Percentiles rank a stretch among this genome's conserved stretches.
Evolutionary conservation across 495 filamentous ascomycete species (phyloP).

Genomic region (Hyaloscypha finlandica): DNA sequence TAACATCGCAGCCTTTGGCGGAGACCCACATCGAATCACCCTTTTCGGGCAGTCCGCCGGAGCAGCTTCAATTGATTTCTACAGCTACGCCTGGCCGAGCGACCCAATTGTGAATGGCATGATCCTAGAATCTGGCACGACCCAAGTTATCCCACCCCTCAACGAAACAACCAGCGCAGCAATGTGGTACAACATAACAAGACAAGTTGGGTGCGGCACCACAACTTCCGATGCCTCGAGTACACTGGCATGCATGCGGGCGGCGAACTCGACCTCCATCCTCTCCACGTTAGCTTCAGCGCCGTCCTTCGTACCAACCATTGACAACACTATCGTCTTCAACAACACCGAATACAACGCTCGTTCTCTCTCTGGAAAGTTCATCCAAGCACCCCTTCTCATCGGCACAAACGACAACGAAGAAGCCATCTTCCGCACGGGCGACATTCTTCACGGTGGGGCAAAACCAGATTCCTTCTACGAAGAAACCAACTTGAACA

Average conservation of each 20-base stretch:
- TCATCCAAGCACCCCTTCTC: constrained; percentile 21
- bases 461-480: constrained; percentile 34
- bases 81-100: constrained; percentile 47
- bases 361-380: constrained; percentile 29
- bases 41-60: constrained; percentile 59
- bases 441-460: too few species aligned
- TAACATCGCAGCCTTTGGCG: constrained; percentile 68
- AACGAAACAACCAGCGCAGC: constrained; percentile 26
- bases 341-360: not conserved
- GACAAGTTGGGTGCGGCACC: constrained; percentile 42
- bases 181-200: constrained; percentile 43
- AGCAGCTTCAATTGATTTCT: constrained; percentile 50
- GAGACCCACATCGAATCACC: constrained; percentile 64
- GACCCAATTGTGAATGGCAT: constrained; percentile 48
- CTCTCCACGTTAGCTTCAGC: constrained; percentile 3
- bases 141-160: constrained; percentile 44
- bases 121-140: constrained; percentile 56
- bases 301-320: not conserved
- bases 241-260: constrained; percentile 48
- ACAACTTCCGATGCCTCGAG: constrained; percentile 34
- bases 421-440: not conserved
- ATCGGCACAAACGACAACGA: not conserved
- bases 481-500: constrained; percentile 43
- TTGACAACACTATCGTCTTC: not conserved
- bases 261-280: constrained; percentile 18